These are phyloP conservation scores for Hymenoscyphus infarciens DNA, from an alignment of 2,329 filamentous ascomycete species.

Conservation along the genomic window DNA sequence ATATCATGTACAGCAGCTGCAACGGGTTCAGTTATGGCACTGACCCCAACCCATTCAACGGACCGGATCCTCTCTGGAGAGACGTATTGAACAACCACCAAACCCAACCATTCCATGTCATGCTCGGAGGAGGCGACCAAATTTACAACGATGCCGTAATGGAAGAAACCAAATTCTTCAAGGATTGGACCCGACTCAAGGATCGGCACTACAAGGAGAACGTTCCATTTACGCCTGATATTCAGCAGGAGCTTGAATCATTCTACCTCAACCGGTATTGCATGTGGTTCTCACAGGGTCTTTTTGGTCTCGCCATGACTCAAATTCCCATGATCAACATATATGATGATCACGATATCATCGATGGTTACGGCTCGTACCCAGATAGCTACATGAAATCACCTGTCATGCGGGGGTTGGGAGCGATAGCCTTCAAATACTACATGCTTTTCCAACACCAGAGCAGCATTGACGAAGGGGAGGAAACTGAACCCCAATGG, in stretches of 20 bases:
- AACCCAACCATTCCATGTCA: slow-evolving; percentile 89
- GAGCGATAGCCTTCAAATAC: slow-evolving; percentile 93
- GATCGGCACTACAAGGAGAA: slow-evolving; percentile 77
- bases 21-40: slow-evolving; percentile 88
- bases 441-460: slow-evolving; percentile 99
- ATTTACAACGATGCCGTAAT: slow-evolving; percentile 90
- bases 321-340: slow-evolving; percentile 99
- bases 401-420: slow-evolving; percentile 84
- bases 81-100: slow-evolving; percentile 93
- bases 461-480: slow-evolving; percentile 75
- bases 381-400: slow-evolving; percentile 87
- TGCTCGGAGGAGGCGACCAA: slow-evolving; percentile 96
- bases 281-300: slow-evolving; percentile 93
- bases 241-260: slow-evolving; percentile 83
- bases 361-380: slow-evolving; percentile 91
- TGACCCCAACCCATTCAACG: slow-evolving; percentile 76
- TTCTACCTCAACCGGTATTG: slow-evolving; percentile 88
- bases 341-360: slow-evolving; percentile 92
- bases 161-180: slow-evolving; percentile 70
- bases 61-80: slow-evolving; percentile 94
- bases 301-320: slow-evolving; percentile 87
- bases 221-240: slow-evolving; percentile 70
- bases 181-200: slow-evolving; percentile 78
- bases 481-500: slow-evolving; percentile 87
- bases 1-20: slow-evolving; percentile 98